Base-by-base conservation (phyloP, 1,284 basidiomycete genomes). In the Sanghuangporus baumii region DNA sequence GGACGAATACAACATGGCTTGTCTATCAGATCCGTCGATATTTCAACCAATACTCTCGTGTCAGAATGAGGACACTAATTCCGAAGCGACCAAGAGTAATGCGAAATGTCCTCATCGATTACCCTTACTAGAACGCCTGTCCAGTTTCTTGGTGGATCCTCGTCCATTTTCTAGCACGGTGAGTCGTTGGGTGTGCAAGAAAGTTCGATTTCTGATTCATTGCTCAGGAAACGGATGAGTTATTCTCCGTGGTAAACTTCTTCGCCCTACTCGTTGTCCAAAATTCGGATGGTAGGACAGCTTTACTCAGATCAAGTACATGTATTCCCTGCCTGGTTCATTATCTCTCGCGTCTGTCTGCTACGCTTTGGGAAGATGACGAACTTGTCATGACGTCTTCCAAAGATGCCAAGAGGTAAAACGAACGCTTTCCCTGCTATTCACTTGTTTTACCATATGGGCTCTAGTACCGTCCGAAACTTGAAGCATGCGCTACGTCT, bases 311-410 rank as follows among this genome's bases (percentile, higher is more conserved):
- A 26, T 86, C 85, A 1, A 76, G 74, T 47, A 75, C 77, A 2
- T 67, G 91, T 11, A 77, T 90, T 54, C 88, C 87, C 0, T 84
- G 87, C 0, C 71, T 91, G 23, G 75, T 89, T 12, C 67, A 79
- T 38, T 84, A 81, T 65, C 74, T 88, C 5, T 77, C 78, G 51
- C 75, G 81, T 37, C 72, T 87, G 47, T 78, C 81, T 0, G 76
- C 76, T 1, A 76, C 80, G 0, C 71, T 91, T 11, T 91, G 87
- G 86, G 87, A 89, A 69, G 87, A 87, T 54, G 79, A 84, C 57
- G 78, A 79, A 51, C 67, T 65, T n/a, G 68, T 82, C 14, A 71
- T 78, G 50, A 67, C 69, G n/a, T 75, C 79, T n/a, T 66, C 77
- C 1, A 69, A 64, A 16, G n/a, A 37, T 72, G 55, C 71, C 67